Evolutionary conservation across 176 grass and related monocot genomes (phyloP), one percentile per base, ranked within the genome.

Genomic region (Oropetium thomaeum): DNA sequence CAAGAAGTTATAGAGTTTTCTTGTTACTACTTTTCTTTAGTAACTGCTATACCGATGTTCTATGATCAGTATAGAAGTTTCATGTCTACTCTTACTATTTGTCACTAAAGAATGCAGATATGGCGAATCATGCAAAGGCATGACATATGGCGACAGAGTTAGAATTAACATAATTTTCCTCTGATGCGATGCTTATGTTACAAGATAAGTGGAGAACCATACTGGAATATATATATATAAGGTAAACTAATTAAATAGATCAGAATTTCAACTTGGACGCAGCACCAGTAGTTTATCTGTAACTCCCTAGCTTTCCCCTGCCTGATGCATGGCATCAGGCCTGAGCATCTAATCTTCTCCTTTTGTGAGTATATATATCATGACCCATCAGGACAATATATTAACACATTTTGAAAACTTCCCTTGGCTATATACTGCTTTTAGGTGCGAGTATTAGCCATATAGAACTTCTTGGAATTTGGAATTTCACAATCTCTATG

Each of bases 101-200:
- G 51, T 30, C 47, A 52, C 52, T 67, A 72, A 42, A 57, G 10
- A 72, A 81, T 31, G 49, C 32, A 75, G 45, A 34, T 28, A 44
- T 60, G 20, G 2, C 31, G 16, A 65, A 76, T 77, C 71, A 16
- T 48, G 49, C 3, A 75, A 86, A 77, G 32, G 52, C 16, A 17
- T 83, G 80, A 79, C 85, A 79, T 73, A 62, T 53, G 60, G 41
- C 69, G 62, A 67, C 20, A 16, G 67, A 83, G 14, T 19, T 72
- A 68, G 41, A 78, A 73, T 49, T 39, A 20, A 37, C 42, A 74
- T 2, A 43, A 71, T 73, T 31, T 69, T 73, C 58, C 65, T 11
- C 33, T 35, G 42, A 39, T 79, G 43, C 68, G 41, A 79, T 62
- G 62, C 42, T 79, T 83, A 62, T 15, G 37, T 62, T 69, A 27